Percentiles rank a stretch among this genome's conserved stretches.
phyloP scores from a whole-genome alignment of 805 yeast genomes.

The Yueomyces sp. region DNA sequence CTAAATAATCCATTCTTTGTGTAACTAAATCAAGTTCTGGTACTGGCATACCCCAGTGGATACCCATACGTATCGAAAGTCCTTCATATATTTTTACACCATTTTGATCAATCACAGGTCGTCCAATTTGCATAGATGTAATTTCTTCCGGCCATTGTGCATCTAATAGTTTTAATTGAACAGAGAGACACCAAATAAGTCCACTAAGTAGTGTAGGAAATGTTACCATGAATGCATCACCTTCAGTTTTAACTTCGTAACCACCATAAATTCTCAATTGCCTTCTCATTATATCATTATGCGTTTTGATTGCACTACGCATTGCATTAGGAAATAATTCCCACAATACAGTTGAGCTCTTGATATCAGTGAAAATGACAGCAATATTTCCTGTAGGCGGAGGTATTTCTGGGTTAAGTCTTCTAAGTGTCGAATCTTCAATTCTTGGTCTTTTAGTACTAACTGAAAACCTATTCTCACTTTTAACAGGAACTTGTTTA shows the following conservation, averaged over 20 bases:
- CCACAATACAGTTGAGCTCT: constrained; percentile 88
- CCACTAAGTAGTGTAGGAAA: constrained; percentile 89
- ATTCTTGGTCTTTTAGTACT: constrained; percentile 33
- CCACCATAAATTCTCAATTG: constrained; percentile 89
- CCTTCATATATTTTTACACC: constrained; percentile 65
- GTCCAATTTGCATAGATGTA: constrained; percentile 69
- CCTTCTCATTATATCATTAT: constrained; percentile 87
- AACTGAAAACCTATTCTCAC: background rate
- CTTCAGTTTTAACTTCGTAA: constrained; percentile 97
- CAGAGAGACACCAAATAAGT: constrained; percentile 85
- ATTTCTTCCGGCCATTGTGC: constrained; percentile 97
- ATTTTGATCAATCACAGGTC: constrained; percentile 54
- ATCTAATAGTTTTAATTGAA: constrained; percentile 66
- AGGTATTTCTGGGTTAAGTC: constrained; percentile 77
- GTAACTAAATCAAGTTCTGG: constrained; percentile 92
- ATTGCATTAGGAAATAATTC: constrained; percentile 84
- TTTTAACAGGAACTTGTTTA: constrained; percentile 16
- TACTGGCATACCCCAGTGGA: constrained; percentile 97
- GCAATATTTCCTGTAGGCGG: constrained; percentile 94
- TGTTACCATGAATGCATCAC: constrained; percentile 97
- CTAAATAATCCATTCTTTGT: constrained; percentile 95
- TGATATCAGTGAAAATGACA: constrained; percentile 93
- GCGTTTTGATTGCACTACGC: constrained; percentile 93
- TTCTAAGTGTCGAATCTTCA: constrained; percentile 69
- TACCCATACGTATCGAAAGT: constrained; percentile 91